Evolutionary conservation across 768 basidiomycete species (phyloP).

Genomic region (Tubosaeta sp.): DNA sequence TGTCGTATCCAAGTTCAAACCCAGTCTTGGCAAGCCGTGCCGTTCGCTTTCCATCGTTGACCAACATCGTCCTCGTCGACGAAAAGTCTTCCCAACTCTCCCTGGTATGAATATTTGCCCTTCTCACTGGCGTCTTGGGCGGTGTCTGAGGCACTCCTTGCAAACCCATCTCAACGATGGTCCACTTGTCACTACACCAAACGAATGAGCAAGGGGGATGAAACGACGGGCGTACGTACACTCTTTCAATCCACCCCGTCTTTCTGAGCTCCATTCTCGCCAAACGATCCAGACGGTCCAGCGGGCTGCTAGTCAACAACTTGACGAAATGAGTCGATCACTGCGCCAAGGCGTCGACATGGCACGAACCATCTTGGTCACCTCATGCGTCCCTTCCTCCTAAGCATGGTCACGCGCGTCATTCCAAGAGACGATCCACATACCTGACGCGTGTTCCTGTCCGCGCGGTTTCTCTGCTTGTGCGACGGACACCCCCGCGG

Average conservation of each 20-base stretch:
- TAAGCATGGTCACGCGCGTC: slow-evolving; percentile 4
- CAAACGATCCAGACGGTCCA: slow-evolving; percentile 28
- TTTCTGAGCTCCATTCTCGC: slow-evolving; percentile 29
- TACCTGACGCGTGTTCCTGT: slow-evolving; percentile 13
- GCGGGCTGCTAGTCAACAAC: slow-evolving; percentile 23
- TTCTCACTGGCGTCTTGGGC: slow-evolving; percentile 6
- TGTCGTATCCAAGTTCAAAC: not conserved
- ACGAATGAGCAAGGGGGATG: not conserved
- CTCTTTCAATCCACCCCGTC: slow-evolving; percentile 29
- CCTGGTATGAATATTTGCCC: not conserved
- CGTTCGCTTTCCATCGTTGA: not conserved
- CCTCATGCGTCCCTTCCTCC: slow-evolving; percentile 14
- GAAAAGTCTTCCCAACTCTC: not conserved
- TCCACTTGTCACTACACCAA: slow-evolving; percentile 26
- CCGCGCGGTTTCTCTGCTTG: slow-evolving; percentile 2
- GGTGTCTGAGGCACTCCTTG: slow-evolving; percentile 6
- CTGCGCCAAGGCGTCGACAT: not conserved
- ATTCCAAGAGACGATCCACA: not conserved
- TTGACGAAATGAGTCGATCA: slow-evolving; percentile 10
- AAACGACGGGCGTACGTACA: slow-evolving; percentile 7
- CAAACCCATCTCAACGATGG: slow-evolving; percentile 24
- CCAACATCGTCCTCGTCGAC: not conserved
- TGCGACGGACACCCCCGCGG: not conserved
- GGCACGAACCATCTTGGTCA: slow-evolving; percentile 27
- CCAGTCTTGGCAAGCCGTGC: not conserved